Evolutionary conservation across 2,329 filamentous ascomycete genomes (phyloP), one percentile per base, ranked within the genome.

Genomic region (Fusarium acutatum): DNA sequence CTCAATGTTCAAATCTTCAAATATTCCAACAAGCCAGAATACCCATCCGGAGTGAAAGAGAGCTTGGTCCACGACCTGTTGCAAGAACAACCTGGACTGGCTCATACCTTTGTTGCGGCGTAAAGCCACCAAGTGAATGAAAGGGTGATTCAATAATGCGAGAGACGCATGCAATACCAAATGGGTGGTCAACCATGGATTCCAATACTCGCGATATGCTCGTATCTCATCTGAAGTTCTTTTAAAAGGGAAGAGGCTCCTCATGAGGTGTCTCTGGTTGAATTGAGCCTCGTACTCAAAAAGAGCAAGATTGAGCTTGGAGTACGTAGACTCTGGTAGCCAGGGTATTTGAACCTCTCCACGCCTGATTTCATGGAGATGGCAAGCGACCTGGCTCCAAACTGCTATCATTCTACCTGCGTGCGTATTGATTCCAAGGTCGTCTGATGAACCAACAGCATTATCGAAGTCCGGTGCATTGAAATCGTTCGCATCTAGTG

Each of bases 241-340:
- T 7, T 67, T 67, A 3, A 67, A 67, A 3, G 64, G 64, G 7
- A 67, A 67, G 0, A 67, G n/a, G 6, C 49, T 67, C 14, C 64
- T 67, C 64, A 67, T 67, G 1, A 67, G 26, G 10, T 67, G 64
- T 7, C 35, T 67, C 11, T 66, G 62, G 10, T 67, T 64, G 3
- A 67, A 50, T 2, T 67, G 64, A 8, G 64, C 64, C 9, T 67
- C 64, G 15, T 67, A 67, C 38, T 67, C 64, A 8, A 67, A 66
- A 1, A 67, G 24, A 1, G 52, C 37, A 22, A 67, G 62, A 5
- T 67, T 67, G 10, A 67, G 64, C 4, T 35, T 67, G 6, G 64
- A 67, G 14, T 67, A 67, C 3, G 38, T 67, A 0, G 64, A 67
- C 9, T 67, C 64, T 10, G 62, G 64, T 3, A 67, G 15, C 64